Base-by-base conservation (phyloP, 2,329 filamentous ascomycete genomes). In the Proliferodiscus dingleyae region DNA sequence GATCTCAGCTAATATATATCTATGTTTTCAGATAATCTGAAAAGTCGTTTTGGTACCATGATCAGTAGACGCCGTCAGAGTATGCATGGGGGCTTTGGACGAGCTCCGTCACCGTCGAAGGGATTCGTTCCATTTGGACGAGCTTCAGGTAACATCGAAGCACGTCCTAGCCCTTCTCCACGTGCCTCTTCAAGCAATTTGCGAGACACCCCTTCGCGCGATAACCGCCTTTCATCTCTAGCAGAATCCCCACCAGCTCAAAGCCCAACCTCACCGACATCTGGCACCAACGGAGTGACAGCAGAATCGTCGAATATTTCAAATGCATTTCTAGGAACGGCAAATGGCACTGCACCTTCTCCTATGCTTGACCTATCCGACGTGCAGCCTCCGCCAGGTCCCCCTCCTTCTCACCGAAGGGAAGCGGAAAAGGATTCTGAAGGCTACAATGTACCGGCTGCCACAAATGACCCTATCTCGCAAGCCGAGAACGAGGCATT, bases 381-480 rank as follows among this genome's bases (percentile, higher is more conserved):
- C 42, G 72, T 75, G 23, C 66, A 71, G 7, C 71, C 77, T 23
- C 75, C 76, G 13, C 68, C 72, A 2, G 74, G 73, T 0, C 71
- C 75, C 18, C 73, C 77, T 19, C 60, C 58, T 22, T 58, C 60
- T 34, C 60, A 62, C 19, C 19, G 54, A 13, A 56, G 54, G 37
- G 53, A 69, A 45, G 62, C 73, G 45, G 66, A 68, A 16, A 87
- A 80, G 61, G 88, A 93, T 61, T 70, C 79, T 0, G 87, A 94
- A 53, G 88, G 87, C 5, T 93, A 83, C 61, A 84, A 77, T 3
- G 77, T 91, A n/a, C 86, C 84, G 0, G 73, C 80, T 0, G 70
- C 78, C 1, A 71, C 73, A 56, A 73, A 81, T 55, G 72, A 83
- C 62, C 73, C 81, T 3, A 85, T 91, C 47, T 84, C 86, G 0